Percentiles rank a stretch among this genome's conserved stretches.
phyloP scores from a whole-genome alignment of 116 monocot species.

The Phalaenopsis hybrid region DNA sequence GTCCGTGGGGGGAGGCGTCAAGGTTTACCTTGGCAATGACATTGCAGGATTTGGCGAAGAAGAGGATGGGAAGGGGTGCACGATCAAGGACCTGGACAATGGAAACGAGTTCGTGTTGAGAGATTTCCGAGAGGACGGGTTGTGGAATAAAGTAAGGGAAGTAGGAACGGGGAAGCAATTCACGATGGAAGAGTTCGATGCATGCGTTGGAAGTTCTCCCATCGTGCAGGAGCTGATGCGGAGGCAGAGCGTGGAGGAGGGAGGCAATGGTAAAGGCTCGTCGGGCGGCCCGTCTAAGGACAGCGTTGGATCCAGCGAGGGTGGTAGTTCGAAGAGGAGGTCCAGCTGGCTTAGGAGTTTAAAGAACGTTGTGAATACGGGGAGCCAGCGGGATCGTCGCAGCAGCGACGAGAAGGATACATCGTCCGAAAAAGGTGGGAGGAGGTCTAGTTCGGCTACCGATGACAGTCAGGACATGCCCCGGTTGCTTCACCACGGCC shows the following conservation, averaged over 20 bases:
- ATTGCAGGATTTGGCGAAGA: neutral
- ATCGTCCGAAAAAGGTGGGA: slow-evolving; percentile 72
- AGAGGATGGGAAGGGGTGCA: slow-evolving; percentile 22
- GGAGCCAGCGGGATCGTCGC: slow-evolving; percentile 30
- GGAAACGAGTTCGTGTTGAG: slow-evolving; percentile 91
- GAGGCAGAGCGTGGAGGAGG: slow-evolving; percentile 49
- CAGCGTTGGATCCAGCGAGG: slow-evolving; percentile 7
- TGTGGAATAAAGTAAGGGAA: slow-evolving; percentile 67
- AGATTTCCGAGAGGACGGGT: slow-evolving; percentile 63
- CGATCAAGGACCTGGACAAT: slow-evolving; percentile 74
- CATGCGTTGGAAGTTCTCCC: slow-evolving; percentile 72
- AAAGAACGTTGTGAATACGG: slow-evolving; percentile 37
- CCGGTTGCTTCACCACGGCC: slow-evolving; percentile 21
- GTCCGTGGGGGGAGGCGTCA: slow-evolving; percentile 10
- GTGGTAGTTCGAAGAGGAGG: slow-evolving; percentile 43
- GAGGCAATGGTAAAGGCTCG: slow-evolving; percentile 2
- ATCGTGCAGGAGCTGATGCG: slow-evolving; percentile 96
- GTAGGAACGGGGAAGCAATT: slow-evolving; percentile 75
- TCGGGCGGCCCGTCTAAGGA: neutral
- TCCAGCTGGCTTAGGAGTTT: slow-evolving; percentile 75
- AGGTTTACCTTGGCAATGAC: slow-evolving; percentile 13
- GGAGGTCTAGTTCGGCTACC: slow-evolving; percentile 66
- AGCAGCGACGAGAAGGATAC: slow-evolving; percentile 73
- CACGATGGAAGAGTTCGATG: slow-evolving; percentile 92
- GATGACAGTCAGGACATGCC: slow-evolving; percentile 67